Base-by-base conservation (phyloP, 164 flowering plant genomes). In the Nymphaea thermarum region DNA sequence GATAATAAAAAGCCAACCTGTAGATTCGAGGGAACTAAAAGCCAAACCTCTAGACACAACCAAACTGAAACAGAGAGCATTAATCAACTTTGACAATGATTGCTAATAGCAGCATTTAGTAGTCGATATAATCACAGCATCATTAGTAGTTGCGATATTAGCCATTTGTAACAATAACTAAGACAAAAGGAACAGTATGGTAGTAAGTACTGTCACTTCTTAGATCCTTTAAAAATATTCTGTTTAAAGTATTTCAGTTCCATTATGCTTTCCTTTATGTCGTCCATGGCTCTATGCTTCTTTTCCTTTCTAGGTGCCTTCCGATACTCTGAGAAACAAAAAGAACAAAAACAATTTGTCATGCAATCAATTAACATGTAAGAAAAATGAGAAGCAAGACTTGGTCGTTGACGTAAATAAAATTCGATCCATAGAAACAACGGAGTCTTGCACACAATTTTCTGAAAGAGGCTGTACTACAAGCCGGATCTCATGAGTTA, bases 221-320 rank as follows among this genome's bases (percentile, higher is more conserved):
- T 61, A 8, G 63, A 61, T 7, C 4, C 11, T 36, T 61, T 61
- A n/a, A 61, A 61, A 36, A 61, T 61, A n/a, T n/a, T 36, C 8
- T 61, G 15, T 36, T 61, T 61, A n/a, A 61, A 61, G n/a, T 61
- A 61, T 36, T 4, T 61, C 6, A 61, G 63, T 61, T 61, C 63
- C 3, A n/a, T n/a, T n/a, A 61, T 61, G 42, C 63, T 61, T 61
- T 61, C 63, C 63, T 61, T 61, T n/a, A 61, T 61, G 42, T 61
- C 63, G 16, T 61, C 63, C 63, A 61, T 61, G 6, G 63, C 63
- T 4, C 63, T 61, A 36, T 61, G 63, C 42, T n/a, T 61, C 36
- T 61, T 61, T 36, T 61, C 3, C 63, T 61, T 61, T n/a, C 7
- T 36, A 61, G 63, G 63, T 3, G 63, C 63, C 6, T 61, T 61